Evolutionary conservation across 495 filamentous ascomycete species (phyloP), one percentile per base, ranked within the genome.

Genomic region (Hypoxylon fragiforme): DNA sequence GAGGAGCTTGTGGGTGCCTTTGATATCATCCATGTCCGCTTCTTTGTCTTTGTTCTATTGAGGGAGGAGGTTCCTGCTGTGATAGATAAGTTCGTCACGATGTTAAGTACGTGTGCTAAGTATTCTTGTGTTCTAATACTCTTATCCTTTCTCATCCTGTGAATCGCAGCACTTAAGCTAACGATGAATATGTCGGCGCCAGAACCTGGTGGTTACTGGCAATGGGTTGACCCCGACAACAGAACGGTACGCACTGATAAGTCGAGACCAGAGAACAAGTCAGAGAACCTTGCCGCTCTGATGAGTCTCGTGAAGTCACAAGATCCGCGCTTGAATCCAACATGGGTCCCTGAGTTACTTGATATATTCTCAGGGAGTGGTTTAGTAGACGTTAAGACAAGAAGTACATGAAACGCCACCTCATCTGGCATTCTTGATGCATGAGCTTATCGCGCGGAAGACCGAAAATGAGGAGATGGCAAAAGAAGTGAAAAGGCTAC

Each of bases 201-300:
- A 54, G 51, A 54, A 19, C 42, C 51, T 34, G 51, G 51, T 34
- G 51, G 51, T 20, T 54, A 54, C n/a, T 16, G 46, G 13, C 51
- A 54, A 41, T 54, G 51, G 42, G 42, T 21, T 13, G 51, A 54
- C 2, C 18, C 51, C 11, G 51, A 54, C 14, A 15, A 30, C 20
- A 12, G 6, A 13, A 54, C 19, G 6, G n/a, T 54, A 7, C 42
- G 51, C 2, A 8, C 35, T 19, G 44, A 47, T n/a, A 42, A 43
- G 37, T 35, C 37, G 16, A 46, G 30, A 21, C 52, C 52, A 12
- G 44, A 56, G 24, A 32, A 20, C 35, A 24, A 31, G 31, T 48
- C 44, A 9, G 44, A 56, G 4, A 14, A 48, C 30, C 11, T 43
- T 15, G 37, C 15, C 3, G n/a, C 19, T 3, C 34, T 56, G 26